phyloP scores from a whole-genome alignment of 768 basidiomycete genomes.

The Tulasnella calospora region DNA sequence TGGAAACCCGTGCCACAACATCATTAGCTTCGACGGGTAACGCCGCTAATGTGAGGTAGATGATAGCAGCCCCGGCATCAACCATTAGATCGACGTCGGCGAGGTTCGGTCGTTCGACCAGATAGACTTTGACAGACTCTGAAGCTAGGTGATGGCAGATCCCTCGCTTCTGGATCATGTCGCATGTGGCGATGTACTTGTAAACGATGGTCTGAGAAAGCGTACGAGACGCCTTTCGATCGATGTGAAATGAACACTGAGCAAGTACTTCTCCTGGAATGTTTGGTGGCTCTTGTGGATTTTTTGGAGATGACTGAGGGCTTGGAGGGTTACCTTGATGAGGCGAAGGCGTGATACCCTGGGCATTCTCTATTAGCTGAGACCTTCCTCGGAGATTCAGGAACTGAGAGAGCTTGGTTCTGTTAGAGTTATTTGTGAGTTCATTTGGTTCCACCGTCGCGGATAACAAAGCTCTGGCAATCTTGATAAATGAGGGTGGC shows the following conservation, averaged over 20 bases:
- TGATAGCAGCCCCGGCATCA: slow-evolving; percentile 55
- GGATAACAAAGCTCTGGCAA: background rate
- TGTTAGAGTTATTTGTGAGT: background rate
- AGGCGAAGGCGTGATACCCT: background rate
- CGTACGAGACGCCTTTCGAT: slow-evolving; percentile 23
- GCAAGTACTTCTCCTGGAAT: background rate
- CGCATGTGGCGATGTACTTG: slow-evolving; percentile 64
- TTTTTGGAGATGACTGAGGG: background rate
- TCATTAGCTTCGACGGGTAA: slow-evolving; percentile 50
- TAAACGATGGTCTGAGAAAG: slow-evolving; percentile 42
- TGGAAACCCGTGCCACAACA: slow-evolving; percentile 44
- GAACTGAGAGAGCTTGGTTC: background rate
- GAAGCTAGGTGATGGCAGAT: slow-evolving; percentile 52
- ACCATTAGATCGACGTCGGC: slow-evolving; percentile 61
- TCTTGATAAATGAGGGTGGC: background rate
- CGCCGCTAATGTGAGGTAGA: slow-evolving; percentile 46
- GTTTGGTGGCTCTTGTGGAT: background rate
- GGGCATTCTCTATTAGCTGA: background rate
- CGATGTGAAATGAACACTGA: background rate
- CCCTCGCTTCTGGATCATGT: slow-evolving; percentile 61
- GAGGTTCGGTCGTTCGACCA: slow-evolving; percentile 61
- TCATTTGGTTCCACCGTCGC: background rate
- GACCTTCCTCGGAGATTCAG: background rate
- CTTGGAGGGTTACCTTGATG: background rate
- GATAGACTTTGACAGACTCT: slow-evolving; percentile 44